Percentiles rank a stretch among this genome's conserved stretches.
phyloP scores from a whole-genome alignment of 2,329 filamentous ascomycete species.

The Xylariaceae sp. region DNA sequence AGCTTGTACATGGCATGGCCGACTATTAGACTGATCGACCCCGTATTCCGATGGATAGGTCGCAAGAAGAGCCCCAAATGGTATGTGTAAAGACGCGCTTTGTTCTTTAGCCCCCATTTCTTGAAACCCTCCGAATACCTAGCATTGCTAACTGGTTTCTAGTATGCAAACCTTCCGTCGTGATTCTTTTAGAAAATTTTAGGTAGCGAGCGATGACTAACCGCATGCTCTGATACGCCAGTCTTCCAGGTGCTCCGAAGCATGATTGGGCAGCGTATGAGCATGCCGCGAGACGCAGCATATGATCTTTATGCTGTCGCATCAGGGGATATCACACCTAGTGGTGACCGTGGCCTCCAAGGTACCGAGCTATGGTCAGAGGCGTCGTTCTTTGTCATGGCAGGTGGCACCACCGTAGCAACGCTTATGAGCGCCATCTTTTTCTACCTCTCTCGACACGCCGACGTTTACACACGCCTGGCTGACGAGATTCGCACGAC shows the following conservation, averaged over 20 bases:
- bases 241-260: slow-evolving; percentile 14
- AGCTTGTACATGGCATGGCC: slow-evolving; percentile 21
- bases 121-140: too few species aligned
- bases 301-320: slow-evolving; percentile 24
- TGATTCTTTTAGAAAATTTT: too few species aligned
- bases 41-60: slow-evolving; percentile 17
- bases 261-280: slow-evolving; percentile 23
- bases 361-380: slow-evolving; percentile 22
- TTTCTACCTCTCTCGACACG: slow-evolving; percentile 12
- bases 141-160: too few species aligned
- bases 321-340: slow-evolving; percentile 16
- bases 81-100: too few species aligned
- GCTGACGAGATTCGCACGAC: slow-evolving; percentile 19
- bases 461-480: slow-evolving; percentile 6
- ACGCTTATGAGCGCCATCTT: slow-evolving; percentile 23
- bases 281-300: slow-evolving; percentile 10
- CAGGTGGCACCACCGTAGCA: slow-evolving; percentile 16
- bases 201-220: too few species aligned
- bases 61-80: slow-evolving; percentile 14
- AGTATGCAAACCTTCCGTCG: too few species aligned
- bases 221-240: too few species aligned
- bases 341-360: slow-evolving; percentile 12
- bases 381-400: slow-evolving; percentile 22
- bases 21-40: slow-evolving; percentile 9
- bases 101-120: too few species aligned